Base-by-base conservation (phyloP, 495 filamentous ascomycete species). In the Neurospora cerealis region DNA sequence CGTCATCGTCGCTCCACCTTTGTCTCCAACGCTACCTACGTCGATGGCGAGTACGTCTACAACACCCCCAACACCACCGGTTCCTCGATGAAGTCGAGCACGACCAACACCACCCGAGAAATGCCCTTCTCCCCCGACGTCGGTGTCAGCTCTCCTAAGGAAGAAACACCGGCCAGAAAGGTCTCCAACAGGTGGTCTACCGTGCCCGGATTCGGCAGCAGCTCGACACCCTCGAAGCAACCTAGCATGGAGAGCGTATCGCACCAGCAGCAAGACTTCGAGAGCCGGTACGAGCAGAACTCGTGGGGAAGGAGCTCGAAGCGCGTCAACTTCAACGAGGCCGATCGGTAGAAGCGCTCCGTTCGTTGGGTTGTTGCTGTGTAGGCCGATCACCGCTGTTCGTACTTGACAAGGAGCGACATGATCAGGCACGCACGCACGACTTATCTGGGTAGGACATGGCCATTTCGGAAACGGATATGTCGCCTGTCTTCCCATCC, bases 41-140 rank as follows among this genome's bases (percentile, higher is more conserved):
- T 97, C 77, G 92, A 97, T 81, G 93, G 93, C 80, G 95, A 98
- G 83, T 98, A 96, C 84, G 87, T 96, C 78, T 94, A 91, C 84
- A 81, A 84, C 71, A 84, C 83, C 0, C 85, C 83, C 74, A 85
- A 81, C 75, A 79, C 80, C n/a, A 87, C 85, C 9, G 85, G 85
- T 71, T 86, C 84, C 13, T 85, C 83, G 6, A 78, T 79, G 72
- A 83, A 79, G 75, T 84, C 81, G 39, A 78, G 79, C 69, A 79
- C 79, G 44, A 80, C 81, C 36, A 66, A 77, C 71, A 77, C 77
- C 46, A 77, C 76, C 28, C 11, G 54, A 36, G 54, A 34, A 28
- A 66, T 66, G 54, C 54, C 54, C 54, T 66, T 66, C 28, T 62
- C 73, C 24, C 24, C 69, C 28, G 46, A 19, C 70, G 75, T 79